Conservation (phyloP, 495 filamentous ascomycete species). For the Cenococcum geophilum region DNA sequence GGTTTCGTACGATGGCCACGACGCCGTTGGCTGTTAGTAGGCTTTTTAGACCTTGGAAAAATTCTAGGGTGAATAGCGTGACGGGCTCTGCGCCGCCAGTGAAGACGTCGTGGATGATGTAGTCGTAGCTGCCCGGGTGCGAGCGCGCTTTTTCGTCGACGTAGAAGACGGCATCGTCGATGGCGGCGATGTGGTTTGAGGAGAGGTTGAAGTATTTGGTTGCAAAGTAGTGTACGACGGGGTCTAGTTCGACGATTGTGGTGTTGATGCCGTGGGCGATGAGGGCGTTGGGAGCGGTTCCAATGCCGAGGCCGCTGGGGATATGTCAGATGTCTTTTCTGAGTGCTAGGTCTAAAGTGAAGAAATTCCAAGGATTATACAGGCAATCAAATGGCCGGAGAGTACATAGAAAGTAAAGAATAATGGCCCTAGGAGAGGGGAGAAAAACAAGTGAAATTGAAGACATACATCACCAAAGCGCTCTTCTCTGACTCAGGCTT, state of each 20-base stretch:
- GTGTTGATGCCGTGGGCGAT: conserved; percentile 85
- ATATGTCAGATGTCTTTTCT: conserved; percentile 12
- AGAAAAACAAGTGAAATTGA: not conserved
- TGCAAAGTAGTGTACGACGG: conserved; percentile 76
- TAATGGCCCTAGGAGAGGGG: not conserved
- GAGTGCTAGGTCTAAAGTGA: too few relatives aligned
- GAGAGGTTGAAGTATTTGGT: conserved; percentile 75
- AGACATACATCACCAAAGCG: conserved; percentile 74
- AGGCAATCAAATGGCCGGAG: not conserved
- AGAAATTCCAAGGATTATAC: too few relatives aligned
- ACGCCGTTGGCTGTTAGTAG: conserved; percentile 74
- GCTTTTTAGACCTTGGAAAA: conserved; percentile 58
- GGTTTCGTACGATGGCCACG: conserved; percentile 67
- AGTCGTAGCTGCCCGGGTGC: conserved; percentile 58
- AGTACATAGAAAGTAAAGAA: not conserved
- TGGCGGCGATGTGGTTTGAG: conserved; percentile 67
- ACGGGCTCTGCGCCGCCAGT: conserved; percentile 91
- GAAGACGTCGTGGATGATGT: conserved; percentile 98
- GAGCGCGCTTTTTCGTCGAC: conserved; percentile 49
- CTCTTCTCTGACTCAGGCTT: conserved; percentile 58
- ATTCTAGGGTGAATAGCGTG: conserved; percentile 78
- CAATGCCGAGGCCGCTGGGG: conserved; percentile 78
- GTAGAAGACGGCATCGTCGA: conserved; percentile 75
- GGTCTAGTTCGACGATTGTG: conserved; percentile 91
- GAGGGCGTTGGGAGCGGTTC: conserved; percentile 79